A percentile compares a stretch with the other conserved stretches of the same genome.
Conservation (phyloP, 192 early-diverging fungal species). For the Kickxella alabastrina region DNA sequence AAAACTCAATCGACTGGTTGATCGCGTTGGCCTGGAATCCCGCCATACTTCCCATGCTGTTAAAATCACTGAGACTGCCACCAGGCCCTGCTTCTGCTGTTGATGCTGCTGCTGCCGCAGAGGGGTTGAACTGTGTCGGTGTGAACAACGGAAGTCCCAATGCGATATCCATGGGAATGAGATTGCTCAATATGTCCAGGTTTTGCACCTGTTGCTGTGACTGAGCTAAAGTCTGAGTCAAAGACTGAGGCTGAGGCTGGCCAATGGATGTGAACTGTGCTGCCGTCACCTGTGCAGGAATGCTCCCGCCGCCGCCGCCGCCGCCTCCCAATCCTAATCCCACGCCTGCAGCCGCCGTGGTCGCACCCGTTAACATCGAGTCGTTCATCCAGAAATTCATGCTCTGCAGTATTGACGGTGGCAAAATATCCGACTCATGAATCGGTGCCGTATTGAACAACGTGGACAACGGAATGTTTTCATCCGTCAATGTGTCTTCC, state of each 20-base stretch:
- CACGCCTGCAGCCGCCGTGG: neutral
- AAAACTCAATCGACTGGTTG: conserved; percentile 2
- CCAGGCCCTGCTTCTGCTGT: too few species aligned
- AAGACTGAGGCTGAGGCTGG: neutral
- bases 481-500: conserved; percentile 19
- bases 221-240: neutral
- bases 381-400: conserved; percentile 54
- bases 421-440: conserved; percentile 48
- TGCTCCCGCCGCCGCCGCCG: neutral
- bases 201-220: conserved; percentile 2
- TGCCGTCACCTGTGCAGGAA: conserved; percentile 10
- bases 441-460: conserved; percentile 41
- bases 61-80: too few species aligned
- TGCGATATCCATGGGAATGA: conserved; percentile 49
- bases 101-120: too few species aligned
- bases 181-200: conserved; percentile 10
- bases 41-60: neutral
- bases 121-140: neutral
- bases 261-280: neutral
- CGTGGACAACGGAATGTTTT: conserved; percentile 39
- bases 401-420: conserved; percentile 46
- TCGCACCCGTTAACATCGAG: conserved; percentile 34
- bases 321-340: too few species aligned
- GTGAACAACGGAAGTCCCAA: conserved; percentile 31
- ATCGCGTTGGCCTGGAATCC: neutral